A percentile compares a stretch with the other conserved stretches of the same genome.
Evolutionary conservation across 116 monocot genomes (phyloP).

Genomic region (Phalaenopsis hybrid): DNA sequence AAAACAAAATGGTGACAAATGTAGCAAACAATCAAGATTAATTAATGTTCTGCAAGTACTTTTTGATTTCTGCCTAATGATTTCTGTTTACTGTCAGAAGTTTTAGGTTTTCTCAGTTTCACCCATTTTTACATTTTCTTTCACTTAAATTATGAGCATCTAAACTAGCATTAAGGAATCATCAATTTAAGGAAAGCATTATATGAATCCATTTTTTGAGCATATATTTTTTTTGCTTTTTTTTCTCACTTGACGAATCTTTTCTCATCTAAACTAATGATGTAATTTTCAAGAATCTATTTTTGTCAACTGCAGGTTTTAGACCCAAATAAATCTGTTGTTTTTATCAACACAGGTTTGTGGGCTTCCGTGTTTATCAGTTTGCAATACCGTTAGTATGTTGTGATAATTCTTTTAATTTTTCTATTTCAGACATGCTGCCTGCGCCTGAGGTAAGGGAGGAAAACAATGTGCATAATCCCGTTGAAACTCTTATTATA

Average conservation of each 20-base stretch:
- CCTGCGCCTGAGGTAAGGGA: slow-evolving; percentile 58
- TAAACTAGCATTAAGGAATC: no score
- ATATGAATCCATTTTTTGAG: neutral
- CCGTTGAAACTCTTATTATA: slow-evolving; percentile 62
- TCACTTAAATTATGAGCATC: no score
- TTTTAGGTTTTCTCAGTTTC: no score
- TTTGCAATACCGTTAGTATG: neutral
- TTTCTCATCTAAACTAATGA: neutral
- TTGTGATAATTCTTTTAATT: neutral
- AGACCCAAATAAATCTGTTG: slow-evolving; percentile 67
- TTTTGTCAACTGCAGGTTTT: slow-evolving; percentile 58
- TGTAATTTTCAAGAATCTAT: neutral
- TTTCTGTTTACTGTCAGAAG: no score
- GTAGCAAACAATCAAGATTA: no score
- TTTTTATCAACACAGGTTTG: slow-evolving; percentile 80
- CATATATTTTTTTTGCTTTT: neutral
- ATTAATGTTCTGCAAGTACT: no score
- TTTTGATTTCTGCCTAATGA: no score
- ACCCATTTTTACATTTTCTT: no score
- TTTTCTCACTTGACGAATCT: neutral
- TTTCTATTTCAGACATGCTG: slow-evolving; percentile 51
- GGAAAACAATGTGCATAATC: slow-evolving; percentile 54
- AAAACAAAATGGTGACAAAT: no score
- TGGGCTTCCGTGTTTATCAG: neutral
- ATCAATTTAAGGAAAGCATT: no score